Evolutionary conservation across 1,139 yeast genomes (phyloP).

Genomic region (Kodamaea derodonti): DNA sequence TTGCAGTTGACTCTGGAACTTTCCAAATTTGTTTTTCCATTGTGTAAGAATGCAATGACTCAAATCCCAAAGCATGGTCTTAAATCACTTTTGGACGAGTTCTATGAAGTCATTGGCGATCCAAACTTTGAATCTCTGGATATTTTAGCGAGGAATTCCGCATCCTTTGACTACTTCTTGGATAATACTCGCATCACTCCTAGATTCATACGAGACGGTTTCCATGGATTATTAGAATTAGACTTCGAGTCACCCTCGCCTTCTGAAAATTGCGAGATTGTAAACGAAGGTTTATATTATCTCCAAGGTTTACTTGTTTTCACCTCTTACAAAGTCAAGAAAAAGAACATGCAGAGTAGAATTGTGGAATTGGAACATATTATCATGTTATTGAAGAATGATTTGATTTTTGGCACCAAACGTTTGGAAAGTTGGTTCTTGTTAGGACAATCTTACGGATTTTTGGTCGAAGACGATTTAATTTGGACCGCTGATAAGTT

Average conservation of each 20-base stretch:
- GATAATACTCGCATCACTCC: constrained; percentile 46
- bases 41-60: constrained; percentile 62
- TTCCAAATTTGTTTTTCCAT: constrained; percentile 58
- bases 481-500: constrained; percentile 89
- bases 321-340: constrained; percentile 61
- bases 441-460: constrained; percentile 77
- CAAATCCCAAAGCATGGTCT: constrained; percentile 62
- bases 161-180: constrained; percentile 48
- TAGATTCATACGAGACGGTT: constrained; percentile 48
- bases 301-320: constrained; percentile 68
- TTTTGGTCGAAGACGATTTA: constrained; percentile 79
- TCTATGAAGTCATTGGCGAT: constrained; percentile 71
- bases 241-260: constrained; percentile 21
- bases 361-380: constrained; percentile 79
- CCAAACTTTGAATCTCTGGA: constrained; percentile 44
- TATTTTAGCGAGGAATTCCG: constrained; percentile 39
- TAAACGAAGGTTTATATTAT: constrained; percentile 60
- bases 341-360: constrained; percentile 73
- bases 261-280: constrained; percentile 11
- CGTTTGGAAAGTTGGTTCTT: constrained; percentile 86
- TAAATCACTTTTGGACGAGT: constrained; percentile 65
- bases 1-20: constrained; percentile 50
- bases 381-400: constrained; percentile 59
- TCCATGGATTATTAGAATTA: constrained; percentile 51
- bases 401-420: constrained; percentile 60